Conservation (phyloP, 371 early-diverging fungal species). For the Dichotomocladium elegans region DNA sequence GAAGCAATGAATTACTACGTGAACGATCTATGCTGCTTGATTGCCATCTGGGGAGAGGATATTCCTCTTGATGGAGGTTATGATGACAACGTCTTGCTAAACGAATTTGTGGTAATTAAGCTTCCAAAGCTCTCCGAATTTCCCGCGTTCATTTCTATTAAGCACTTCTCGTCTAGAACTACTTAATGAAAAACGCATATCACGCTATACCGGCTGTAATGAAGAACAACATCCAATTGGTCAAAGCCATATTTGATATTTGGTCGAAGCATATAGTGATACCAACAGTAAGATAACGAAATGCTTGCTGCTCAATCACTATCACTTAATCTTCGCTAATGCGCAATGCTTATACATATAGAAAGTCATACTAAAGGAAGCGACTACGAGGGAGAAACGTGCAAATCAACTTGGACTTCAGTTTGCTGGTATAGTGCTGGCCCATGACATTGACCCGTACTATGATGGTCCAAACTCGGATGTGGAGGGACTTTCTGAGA, state of each 20-base stretch:
- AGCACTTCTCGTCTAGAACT: constrained; percentile 27
- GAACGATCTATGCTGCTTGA: constrained; percentile 57
- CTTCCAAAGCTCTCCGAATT: background rate
- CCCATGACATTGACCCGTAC: constrained; percentile 47
- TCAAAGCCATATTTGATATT: constrained; percentile 56
- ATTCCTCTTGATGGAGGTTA: constrained; percentile 19
- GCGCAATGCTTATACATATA: constrained; percentile 7
- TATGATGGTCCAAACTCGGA: constrained; percentile 35
- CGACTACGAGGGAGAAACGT: background rate
- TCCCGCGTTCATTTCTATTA: background rate
- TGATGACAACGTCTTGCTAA: constrained; percentile 36
- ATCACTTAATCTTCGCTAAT: too few species aligned
- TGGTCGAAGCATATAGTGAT: constrained; percentile 51
- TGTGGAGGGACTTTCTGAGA: constrained; percentile 39
- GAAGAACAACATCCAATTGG: constrained; percentile 50
- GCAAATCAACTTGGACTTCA: constrained; percentile 51
- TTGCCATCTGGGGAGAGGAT: constrained; percentile 55
- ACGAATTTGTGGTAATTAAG: constrained; percentile 35
- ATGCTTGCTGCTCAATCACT: background rate
- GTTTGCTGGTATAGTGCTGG: constrained; percentile 45
- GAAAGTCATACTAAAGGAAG: constrained; percentile 24
- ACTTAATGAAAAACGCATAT: constrained; percentile 47
- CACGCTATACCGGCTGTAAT: constrained; percentile 39
- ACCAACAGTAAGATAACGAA: constrained; percentile 54
- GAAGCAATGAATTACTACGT: constrained; percentile 67